Evolutionary conservation across 169 alveolate genomes (phyloP), one percentile per base, ranked within the genome.

Genomic region (Plasmodium gallinaceum): DNA sequence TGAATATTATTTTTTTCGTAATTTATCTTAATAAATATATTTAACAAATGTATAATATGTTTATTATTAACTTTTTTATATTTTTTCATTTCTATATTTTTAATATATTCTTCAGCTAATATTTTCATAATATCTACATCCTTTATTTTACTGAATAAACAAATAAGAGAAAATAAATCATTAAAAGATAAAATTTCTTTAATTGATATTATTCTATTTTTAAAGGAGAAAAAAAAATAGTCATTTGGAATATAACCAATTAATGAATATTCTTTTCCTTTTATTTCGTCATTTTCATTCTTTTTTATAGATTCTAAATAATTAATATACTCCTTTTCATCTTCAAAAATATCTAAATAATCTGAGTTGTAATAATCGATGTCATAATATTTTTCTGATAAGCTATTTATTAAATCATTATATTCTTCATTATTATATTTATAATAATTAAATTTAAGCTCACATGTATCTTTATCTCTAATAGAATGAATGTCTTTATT

Each of bases 361-460:
- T 26, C 7, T 0, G 42, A 48, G 22, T 46, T 14, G 37, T 14
- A 76, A 8, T 12, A 20, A 0, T 76, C 76, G 4, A 7, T 52
- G n/a, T 39, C 66, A 18, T 5, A 8, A 22, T 73, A 45, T 48
- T 10, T 64, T 10, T 39, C 60, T 57, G 88, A 71, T 42, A 86
- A 60, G 14, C 24, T 10, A 18, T 8, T 45, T 12, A 86, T 86
- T 43, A 86, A 32, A 24, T 86, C 66, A 46, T 86, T 68, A 37
- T 86, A 86, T 42, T 86, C 87, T 22, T 86, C 92, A 24, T 86
- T 86, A 51, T 86, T 65, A 54, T 86, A 86, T 71, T 86, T 86
- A 75, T 80, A 80, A 26, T 32, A 32, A 7, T 57, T 65, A 32
- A 32, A 32, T n/a, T n/a, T n/a, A n/a, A n/a, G n/a, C n/a, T n/a